phyloP scores from a whole-genome alignment of 1,139 yeast species.

The Hanseniaspora gamundiae region DNA sequence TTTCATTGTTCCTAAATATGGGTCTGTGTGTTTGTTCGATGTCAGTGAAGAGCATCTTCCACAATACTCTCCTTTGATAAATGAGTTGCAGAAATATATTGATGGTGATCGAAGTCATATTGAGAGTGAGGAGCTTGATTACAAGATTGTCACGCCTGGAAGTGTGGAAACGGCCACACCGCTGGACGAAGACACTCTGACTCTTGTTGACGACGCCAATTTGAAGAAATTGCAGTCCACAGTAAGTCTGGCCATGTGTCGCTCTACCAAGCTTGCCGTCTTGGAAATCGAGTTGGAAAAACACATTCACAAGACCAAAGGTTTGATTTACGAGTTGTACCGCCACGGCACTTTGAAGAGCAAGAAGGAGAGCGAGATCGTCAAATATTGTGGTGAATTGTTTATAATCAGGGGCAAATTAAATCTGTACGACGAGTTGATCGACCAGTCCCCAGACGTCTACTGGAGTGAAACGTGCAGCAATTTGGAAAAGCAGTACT shows the following conservation, averaged over 20 bases:
- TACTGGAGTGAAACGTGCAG: constrained; percentile 75
- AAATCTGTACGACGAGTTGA: constrained; percentile 76
- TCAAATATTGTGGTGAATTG: constrained; percentile 60
- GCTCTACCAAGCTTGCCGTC: constrained; percentile 71
- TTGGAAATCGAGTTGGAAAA: constrained; percentile 61
- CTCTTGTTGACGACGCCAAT: neutral
- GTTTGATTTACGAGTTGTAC: constrained; percentile 48
- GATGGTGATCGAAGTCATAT: neutral
- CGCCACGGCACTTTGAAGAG: constrained; percentile 48
- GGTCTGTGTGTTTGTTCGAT: constrained; percentile 1
- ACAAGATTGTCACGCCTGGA: neutral
- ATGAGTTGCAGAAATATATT: neutral
- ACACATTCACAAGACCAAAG: constrained; percentile 49
- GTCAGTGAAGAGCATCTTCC: neutral
- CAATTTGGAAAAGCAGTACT: constrained; percentile 60
- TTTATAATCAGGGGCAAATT: constrained; percentile 68
- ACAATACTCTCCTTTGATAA: neutral
- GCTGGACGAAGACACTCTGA: neutral
- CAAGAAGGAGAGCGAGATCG: constrained; percentile 49
- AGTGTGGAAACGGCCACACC: neutral
- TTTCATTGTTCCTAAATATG: neutral
- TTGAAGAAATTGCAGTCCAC: neutral
- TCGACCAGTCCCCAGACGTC: constrained; percentile 73
- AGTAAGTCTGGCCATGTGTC: constrained; percentile 61
- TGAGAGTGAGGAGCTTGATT: neutral